A percentile compares a stretch with the other conserved stretches of the same genome.
These are phyloP conservation scores for Backusella australiensis DNA, from an alignment of 192 early-diverging fungal genomes.

Conservation along the genomic window DNA sequence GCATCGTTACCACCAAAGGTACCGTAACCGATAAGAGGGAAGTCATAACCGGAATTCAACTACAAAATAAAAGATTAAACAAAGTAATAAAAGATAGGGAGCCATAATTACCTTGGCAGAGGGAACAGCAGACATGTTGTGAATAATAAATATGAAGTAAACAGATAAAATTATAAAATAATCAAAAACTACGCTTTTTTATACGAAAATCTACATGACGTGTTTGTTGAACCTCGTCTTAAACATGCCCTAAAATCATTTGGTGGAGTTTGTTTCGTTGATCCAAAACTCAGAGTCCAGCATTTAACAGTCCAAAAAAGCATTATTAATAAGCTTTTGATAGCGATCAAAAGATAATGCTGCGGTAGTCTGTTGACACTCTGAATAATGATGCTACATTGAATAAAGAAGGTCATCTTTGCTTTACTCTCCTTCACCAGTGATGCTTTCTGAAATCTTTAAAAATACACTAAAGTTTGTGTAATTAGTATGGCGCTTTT, in stretches of 20 bases:
- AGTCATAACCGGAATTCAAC: constrained; percentile 28
- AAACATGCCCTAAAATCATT: background rate
- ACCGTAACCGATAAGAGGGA: constrained; percentile 30
- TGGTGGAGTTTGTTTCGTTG: background rate
- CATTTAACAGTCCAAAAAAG: background rate
- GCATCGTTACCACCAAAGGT: constrained; percentile 27
- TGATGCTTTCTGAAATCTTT: background rate
- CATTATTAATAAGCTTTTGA: background rate
- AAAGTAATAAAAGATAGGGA: background rate
- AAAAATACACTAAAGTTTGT: background rate
- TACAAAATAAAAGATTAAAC: background rate
- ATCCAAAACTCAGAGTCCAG: background rate
- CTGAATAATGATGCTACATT: too few species aligned
- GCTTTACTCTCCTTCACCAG: too few species aligned
- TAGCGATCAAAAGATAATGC: too few species aligned
- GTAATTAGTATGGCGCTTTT: background rate
- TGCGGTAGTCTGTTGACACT: too few species aligned
- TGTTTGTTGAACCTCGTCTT: background rate
- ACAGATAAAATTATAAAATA: background rate
- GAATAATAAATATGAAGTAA: background rate
- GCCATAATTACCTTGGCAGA: background rate
- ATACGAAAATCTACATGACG: background rate
- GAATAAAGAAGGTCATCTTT: too few species aligned
- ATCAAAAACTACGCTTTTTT: background rate
- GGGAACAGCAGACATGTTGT: background rate